A percentile compares a stretch with the other conserved stretches of the same genome.
These are phyloP conservation scores for Ceratocystis papillata DNA, from an alignment of 2,329 filamentous ascomycete genomes.

Conservation along the genomic window DNA sequence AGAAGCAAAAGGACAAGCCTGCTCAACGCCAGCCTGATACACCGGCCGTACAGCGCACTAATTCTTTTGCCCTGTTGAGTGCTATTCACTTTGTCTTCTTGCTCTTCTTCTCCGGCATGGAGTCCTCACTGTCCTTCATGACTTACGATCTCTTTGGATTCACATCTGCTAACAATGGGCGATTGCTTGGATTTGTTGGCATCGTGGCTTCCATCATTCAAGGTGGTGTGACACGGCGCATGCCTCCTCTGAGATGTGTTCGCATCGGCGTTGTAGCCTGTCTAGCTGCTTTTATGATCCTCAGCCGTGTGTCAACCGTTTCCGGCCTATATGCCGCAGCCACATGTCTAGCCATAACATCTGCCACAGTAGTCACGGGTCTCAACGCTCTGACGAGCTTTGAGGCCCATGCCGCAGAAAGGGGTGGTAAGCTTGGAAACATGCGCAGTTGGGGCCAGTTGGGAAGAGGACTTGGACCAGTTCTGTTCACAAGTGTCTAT, in stretches of 20 bases:
- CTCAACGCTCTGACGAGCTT: constrained; percentile 87
- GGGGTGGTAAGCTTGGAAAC: constrained; percentile 76
- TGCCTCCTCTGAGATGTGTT: constrained; percentile 70
- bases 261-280: constrained; percentile 69
- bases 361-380: constrained; percentile 87
- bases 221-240: constrained; percentile 75
- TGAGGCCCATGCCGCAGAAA: constrained; percentile 67
- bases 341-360: constrained; percentile 75
- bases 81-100: constrained; percentile 80
- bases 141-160: constrained; percentile 89
- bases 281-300: constrained; percentile 66
- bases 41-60: constrained; percentile 48
- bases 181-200: constrained; percentile 80
- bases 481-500: constrained; percentile 89
- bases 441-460: constrained; percentile 75
- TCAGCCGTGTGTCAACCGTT: constrained; percentile 59
- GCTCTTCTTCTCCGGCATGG: constrained; percentile 95
- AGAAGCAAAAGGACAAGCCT: constrained; percentile 2
- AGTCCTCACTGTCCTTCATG: constrained; percentile 95
- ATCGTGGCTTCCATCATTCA: constrained; percentile 87
- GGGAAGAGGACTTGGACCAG: constrained; percentile 72
- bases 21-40: constrained; percentile 16
- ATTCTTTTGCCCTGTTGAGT: constrained; percentile 75
- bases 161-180: constrained; percentile 66
- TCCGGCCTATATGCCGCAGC: constrained; percentile 68